A percentile compares a stretch with the other conserved stretches of the same genome.
phyloP scores from a whole-genome alignment of 345 rosid species.

The Brassica juncea region DNA sequence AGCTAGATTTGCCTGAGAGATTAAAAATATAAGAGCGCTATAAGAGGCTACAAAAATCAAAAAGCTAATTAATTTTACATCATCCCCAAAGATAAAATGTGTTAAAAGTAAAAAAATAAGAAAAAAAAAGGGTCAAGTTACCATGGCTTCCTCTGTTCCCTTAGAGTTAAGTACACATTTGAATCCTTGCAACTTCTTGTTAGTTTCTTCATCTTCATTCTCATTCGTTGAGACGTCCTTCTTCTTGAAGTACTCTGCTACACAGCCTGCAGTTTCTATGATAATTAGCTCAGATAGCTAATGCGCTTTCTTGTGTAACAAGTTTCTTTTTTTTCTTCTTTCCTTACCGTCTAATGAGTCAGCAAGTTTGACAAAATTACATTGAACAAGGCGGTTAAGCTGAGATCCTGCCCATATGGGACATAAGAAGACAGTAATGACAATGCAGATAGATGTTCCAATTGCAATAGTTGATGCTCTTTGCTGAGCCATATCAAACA shows the following conservation, averaged over 20 bases:
- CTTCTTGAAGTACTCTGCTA: constrained; percentile 51
- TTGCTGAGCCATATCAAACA: constrained; percentile 55
- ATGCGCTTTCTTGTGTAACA: not conserved
- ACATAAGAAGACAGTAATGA: constrained; percentile 55
- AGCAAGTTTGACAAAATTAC: constrained; percentile 62
- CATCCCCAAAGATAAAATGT: not conserved
- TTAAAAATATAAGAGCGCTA: not conserved
- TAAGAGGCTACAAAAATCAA: not conserved
- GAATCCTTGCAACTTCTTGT: constrained; percentile 47
- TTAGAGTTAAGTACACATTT: constrained; percentile 73
- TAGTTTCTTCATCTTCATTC: constrained; percentile 37
- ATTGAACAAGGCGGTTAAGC: constrained; percentile 60
- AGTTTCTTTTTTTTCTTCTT: not conserved
- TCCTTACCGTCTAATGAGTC: constrained; percentile 63
- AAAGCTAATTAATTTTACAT: not conserved
- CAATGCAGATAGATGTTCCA: constrained; percentile 63
- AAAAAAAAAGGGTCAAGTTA: constrained; percentile 23
- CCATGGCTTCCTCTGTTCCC: constrained; percentile 73
- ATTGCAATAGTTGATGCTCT: constrained; percentile 64
- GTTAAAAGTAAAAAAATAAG: too few relatives aligned
- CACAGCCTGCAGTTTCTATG: constrained; percentile 47
- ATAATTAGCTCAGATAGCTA: not conserved
- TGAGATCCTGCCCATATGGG: constrained; percentile 84
- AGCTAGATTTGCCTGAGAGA: constrained; percentile 58
- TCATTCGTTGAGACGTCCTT: constrained; percentile 19